phyloP scores from a whole-genome alignment of 495 filamentous ascomycete genomes.

The Penicillium waksmanii region DNA sequence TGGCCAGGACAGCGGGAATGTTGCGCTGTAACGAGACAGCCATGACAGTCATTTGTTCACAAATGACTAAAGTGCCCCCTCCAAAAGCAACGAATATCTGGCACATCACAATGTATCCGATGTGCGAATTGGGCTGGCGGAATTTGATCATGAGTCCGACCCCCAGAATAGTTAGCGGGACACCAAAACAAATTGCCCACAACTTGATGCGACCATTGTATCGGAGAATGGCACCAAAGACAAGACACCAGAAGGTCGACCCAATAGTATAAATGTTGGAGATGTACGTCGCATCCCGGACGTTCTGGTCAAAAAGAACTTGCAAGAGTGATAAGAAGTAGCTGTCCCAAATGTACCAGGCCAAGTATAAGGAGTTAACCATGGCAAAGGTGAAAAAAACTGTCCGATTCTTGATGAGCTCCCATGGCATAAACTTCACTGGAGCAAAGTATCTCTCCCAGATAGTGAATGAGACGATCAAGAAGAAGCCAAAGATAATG shows the following conservation, averaged over 20 bases:
- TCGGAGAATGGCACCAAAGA: constrained; percentile 56
- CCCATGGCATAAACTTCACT: constrained; percentile 56
- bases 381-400: constrained; percentile 58
- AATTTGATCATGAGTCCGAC: constrained; percentile 63
- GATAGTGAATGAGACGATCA: constrained; percentile 55
- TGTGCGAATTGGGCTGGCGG: constrained; percentile 54
- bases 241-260: constrained; percentile 42
- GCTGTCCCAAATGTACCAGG: constrained; percentile 40
- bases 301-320: constrained; percentile 59
- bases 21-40: constrained; percentile 63
- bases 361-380: constrained; percentile 52
- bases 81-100: constrained; percentile 70
- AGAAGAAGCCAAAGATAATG: constrained; percentile 52
- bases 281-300: constrained; percentile 57
- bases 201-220: constrained; percentile 53
- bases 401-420: constrained; percentile 59
- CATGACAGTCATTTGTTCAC: constrained; percentile 66
- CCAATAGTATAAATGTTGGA: constrained; percentile 49
- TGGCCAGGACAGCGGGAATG: constrained; percentile 63
- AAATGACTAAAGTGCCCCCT: constrained; percentile 59
- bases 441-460: constrained; percentile 58
- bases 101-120: constrained; percentile 69
- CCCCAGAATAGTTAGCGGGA: constrained; percentile 58
- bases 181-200: constrained; percentile 51
- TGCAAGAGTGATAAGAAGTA: constrained; percentile 67